Base-by-base conservation (phyloP, 768 basidiomycete genomes). In the Suillus weaverae region DNA sequence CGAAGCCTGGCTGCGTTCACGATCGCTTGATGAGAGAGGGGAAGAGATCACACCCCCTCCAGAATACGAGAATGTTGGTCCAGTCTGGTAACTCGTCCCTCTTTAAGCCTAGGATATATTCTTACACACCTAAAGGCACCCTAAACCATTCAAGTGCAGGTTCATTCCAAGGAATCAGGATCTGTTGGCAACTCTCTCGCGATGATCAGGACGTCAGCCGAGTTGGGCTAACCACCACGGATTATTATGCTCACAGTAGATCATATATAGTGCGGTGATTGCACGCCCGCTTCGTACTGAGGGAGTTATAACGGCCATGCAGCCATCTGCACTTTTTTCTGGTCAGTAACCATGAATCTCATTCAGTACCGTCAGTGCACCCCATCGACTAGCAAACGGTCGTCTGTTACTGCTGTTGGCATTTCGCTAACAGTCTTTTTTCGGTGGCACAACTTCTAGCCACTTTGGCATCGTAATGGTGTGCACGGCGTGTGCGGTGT, bases 1-100 rank as follows among this genome's bases (percentile, higher is more conserved):
- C 0, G 72, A 77, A 63, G 68, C 71, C 56, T 44, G 4, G 20
- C 43, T 44, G 20, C 20, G 3, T 44, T 44, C 20, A 44, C 43
- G 43, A 44, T 44, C 43, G 43, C 43, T n/a, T n/a, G 43, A 44
- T n/a, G 43, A 44, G 20, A 43, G 20, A 44, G 43, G 43, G 9
- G 9, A n/a, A n/a, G 20, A 44, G 20, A 9, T 44, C 43, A 44
- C 43, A 44, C 43, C 20, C n/a, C 43, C 9, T 20, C 43, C 20
- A 44, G 43, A 44, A 44, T 44, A n/a, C 43, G 43, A 44, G 20
- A 44, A n/a, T 10, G 10, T n/a, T n/a, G 20, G 43, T 44, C 9
- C 43, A 44, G 43, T 44, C 4, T 10, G 43, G 43, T 44, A n/a
- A n/a, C 4, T n/a, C 4, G 43, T 44, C 20, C 20, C 9, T 10